Base-by-base conservation (phyloP, 257 asterid species). In the Pogostemon cablin region DNA sequence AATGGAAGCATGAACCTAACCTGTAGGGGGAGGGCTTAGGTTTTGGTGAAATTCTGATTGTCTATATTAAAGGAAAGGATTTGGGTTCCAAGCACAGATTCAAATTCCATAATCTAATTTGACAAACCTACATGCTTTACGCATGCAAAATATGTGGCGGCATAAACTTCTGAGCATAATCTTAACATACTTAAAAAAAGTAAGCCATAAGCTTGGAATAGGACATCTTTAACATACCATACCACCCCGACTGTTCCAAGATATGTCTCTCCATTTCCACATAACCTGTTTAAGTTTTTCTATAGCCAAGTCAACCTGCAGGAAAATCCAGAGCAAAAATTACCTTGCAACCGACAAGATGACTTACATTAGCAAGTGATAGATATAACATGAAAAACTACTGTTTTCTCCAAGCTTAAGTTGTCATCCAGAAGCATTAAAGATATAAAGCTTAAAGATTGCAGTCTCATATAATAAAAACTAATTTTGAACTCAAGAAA, bases 161-260 rank as follows among this genome's bases (percentile, higher is more conserved):
- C 17, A 60, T 7, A 59, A 57, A 60, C 17, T 62, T 52, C 40
- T 61, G 46, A 46, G 32, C 32, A 25, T 15, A 15, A 15, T 25
- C 32, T 25, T 25, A 25, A 25, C 32, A 1, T 1, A 25, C 32
- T 25, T 25, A 25, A 25, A 25, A 25, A 25, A 25, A 25, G 32
- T 25, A 25, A 25, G 32, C 35, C 40, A 55, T 48, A 58, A 38
- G 59, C 71, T 37, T 43, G 39, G 50, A 68, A 72, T 54, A 68
- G 56, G 79, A 78, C 65, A 81, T 71, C 66, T 25, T 61, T 61
- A 64, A 72, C 77, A 37, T 78, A 86, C 92, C 92, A 84, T 82
- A 82, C 86, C 92, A 58, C 84, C 88, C 72, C 92, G 84, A 84
- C 82, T 84, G 65, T 63, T 77, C 92, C 89, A 84, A 66, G 92